Evolutionary conservation across 495 filamentous ascomycete species (phyloP).

Genomic region (Chaetomidium leptoderma): DNA sequence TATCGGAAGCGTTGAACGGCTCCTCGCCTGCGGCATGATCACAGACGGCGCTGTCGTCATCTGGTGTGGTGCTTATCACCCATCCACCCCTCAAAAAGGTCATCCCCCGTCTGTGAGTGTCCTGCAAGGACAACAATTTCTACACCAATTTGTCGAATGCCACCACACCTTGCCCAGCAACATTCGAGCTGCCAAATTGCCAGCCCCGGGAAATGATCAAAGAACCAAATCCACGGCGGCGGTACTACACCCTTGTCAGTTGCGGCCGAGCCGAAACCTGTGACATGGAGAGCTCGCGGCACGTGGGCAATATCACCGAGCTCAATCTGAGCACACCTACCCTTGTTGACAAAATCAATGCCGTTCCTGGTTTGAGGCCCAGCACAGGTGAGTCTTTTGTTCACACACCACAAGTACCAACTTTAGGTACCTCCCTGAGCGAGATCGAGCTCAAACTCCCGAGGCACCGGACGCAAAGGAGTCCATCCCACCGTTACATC

Average conservation of each 20-base stretch:
- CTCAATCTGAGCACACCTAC: constrained; percentile 44
- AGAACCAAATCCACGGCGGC: not conserved
- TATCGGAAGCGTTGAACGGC: not conserved
- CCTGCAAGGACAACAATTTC: not conserved
- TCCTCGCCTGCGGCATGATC: not conserved
- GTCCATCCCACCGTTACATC: constrained; percentile 12
- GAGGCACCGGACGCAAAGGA: no score
- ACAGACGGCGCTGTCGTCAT: constrained; percentile 13
- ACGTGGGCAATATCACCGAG: constrained; percentile 39
- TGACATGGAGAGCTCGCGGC: constrained; percentile 32
- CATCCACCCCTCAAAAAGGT: not conserved
- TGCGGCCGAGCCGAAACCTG: not conserved
- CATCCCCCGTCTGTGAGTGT: not conserved
- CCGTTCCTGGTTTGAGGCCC: constrained; percentile 47
- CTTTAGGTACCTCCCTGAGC: no score
- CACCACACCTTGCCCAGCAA: not conserved
- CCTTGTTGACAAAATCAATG: constrained; percentile 45
- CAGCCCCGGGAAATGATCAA: not conserved
- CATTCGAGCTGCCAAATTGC: not conserved
- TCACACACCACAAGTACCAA: no score
- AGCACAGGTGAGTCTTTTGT: constrained; percentile 43
- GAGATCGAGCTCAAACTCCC: no score
- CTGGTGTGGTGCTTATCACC: not conserved
- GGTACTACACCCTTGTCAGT: not conserved
- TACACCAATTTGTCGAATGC: not conserved